These are phyloP conservation scores for Cyberlindnera mycetangii DNA, from an alignment of 805 yeast genomes.

Conservation along the genomic window DNA sequence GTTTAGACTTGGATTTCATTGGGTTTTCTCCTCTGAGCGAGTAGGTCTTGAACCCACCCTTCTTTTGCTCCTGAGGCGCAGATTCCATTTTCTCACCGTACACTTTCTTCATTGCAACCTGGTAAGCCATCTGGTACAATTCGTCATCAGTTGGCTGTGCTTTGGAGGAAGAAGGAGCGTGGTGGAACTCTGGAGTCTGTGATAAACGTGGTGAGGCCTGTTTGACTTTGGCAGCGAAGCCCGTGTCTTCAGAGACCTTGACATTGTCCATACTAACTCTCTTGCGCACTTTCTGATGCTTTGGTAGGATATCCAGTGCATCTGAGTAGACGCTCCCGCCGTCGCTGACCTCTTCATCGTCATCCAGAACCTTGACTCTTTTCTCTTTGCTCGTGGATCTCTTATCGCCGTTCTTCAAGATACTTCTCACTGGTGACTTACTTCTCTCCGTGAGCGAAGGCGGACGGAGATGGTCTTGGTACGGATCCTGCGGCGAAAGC, in stretches of 20 bases:
- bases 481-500: neutral
- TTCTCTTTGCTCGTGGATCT: conserved; percentile 7
- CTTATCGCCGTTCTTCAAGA: conserved; percentile 14
- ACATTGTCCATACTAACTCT: conserved; percentile 12
- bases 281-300: conserved; percentile 2
- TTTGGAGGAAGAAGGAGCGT: neutral
- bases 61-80: conserved; percentile 4
- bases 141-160: conserved; percentile 31
- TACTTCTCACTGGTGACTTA: conserved; percentile 17
- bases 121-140: conserved; percentile 52
- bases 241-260: conserved; percentile 13
- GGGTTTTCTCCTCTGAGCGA: conserved; percentile 17
- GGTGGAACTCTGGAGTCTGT: neutral
- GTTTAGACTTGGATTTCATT: neutral
- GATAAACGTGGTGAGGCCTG: neutral
- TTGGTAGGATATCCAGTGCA: conserved; percentile 21
- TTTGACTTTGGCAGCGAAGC: conserved; percentile 4
- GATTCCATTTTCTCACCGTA: conserved; percentile 38
- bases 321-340: conserved; percentile 27
- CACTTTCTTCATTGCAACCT: conserved; percentile 54
- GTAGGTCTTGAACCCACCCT: conserved; percentile 18
- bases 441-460: conserved; percentile 1
- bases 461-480: neutral
- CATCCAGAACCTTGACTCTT: conserved; percentile 12
- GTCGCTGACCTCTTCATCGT: conserved; percentile 19